Base-by-base conservation (phyloP, 2,329 filamentous ascomycete genomes). In the Coniochaeta sp. region DNA sequence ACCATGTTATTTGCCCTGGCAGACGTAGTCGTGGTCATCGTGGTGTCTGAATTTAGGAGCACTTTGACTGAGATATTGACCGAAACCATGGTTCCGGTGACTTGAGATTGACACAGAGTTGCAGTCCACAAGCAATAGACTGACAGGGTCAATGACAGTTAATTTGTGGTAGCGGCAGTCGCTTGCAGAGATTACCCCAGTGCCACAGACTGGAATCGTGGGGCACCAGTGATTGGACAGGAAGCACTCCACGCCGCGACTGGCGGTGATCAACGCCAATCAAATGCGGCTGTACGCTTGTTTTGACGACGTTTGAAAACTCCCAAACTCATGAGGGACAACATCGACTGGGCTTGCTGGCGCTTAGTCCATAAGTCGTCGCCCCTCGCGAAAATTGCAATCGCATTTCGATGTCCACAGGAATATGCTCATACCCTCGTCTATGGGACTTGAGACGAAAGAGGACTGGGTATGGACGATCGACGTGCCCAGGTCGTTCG, bases 221-320 rank as follows among this genome's bases (percentile, higher is more conserved):
- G 38, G 17, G n/a, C 38, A 5, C 17, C 9, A 40, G 17, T 57
- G 55, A 38, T 57, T 57, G 55, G 55, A 24, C 33, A 24, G 33
- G 33, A 40, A 57, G 33, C 33, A 11, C 17, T 33, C 33, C 19
- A 17, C n/a, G 55, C 55, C 55, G 55, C 55, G 33, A 57, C 55
- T 34, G 40, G 19, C 58, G 12, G 62, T 28, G 40, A 34, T 58
- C 38, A 31, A 24, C 3, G n/a, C 62, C 62, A 63, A 61, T 63
- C 26, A 57, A 6, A 59, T 22, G 8, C 2, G 38, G 19, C 19
- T 24, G n/a, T 50, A 59, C 59, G 59, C 55, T 57, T 64, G 61
- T 64, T 62, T 62, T 58, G 59, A 26, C 40, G 59, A 59, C 38
- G 59, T 62, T 58, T 55, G 61, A 64, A 64, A 62, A 33, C 19